These are phyloP conservation scores for Skeletonema tropicum DNA, from an alignment of 108 stramenopile genomes.

Conservation along the genomic window DNA sequence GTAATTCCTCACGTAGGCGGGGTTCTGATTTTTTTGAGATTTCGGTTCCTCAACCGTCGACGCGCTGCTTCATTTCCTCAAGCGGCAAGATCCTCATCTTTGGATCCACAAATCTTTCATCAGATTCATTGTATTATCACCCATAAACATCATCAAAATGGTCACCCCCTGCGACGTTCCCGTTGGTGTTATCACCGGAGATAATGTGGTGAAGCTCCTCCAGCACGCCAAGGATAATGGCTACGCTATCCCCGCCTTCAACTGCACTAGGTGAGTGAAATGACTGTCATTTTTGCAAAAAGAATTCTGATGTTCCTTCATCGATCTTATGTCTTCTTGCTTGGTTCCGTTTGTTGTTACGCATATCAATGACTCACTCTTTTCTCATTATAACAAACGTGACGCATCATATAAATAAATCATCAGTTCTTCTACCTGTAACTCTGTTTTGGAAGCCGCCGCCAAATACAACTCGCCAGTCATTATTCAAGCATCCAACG, in stretches of 20 bases:
- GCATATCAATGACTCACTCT: background rate
- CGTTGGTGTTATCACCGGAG: conserved; percentile 79
- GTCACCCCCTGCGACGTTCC: conserved; percentile 59
- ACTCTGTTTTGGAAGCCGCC: conserved; percentile 92
- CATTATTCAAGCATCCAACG: conserved; percentile 94
- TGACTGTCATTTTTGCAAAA: background rate
- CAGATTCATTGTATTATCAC: background rate
- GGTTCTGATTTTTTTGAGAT: too few relatives aligned
- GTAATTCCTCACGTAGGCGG: background rate
- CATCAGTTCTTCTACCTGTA: conserved; percentile 89
- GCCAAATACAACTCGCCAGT: conserved; percentile 86
- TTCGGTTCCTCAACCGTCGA: too few relatives aligned
- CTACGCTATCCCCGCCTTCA: conserved; percentile 94
- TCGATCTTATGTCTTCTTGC: background rate
- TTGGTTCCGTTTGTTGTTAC: background rate
- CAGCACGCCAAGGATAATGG: conserved; percentile 88
- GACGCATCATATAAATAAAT: background rate
- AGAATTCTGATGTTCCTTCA: background rate
- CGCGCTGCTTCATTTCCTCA: background rate
- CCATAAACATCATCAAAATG: conserved; percentile 23
- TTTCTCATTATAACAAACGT: background rate
- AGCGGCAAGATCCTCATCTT: background rate
- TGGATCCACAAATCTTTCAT: background rate
- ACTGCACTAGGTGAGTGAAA: conserved; percentile 89
- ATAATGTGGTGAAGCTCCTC: conserved; percentile 86